Conservation (phyloP, 495 filamentous ascomycete genomes). For the Lentithecium fluviatile region DNA sequence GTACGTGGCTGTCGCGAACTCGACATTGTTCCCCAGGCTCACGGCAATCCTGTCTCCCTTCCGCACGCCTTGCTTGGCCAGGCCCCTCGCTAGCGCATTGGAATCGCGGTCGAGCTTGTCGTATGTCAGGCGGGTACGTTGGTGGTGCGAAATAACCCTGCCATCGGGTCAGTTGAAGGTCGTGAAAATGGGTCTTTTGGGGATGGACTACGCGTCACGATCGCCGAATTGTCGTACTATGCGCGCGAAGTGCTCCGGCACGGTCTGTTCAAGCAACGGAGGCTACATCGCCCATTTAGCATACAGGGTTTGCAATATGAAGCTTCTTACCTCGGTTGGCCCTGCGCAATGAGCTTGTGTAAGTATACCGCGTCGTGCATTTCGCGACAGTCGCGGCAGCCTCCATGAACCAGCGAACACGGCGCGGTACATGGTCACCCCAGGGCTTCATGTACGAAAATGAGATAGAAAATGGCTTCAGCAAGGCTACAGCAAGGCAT, state of each 20-base stretch:
- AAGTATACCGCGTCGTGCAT: conserved; percentile 26
- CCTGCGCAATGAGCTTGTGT: conserved; percentile 42
- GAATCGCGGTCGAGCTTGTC: conserved; percentile 69
- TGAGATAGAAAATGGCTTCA: background rate
- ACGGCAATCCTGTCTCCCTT: conserved; percentile 87
- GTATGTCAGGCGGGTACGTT: conserved; percentile 67
- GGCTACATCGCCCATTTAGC: conserved; percentile 52
- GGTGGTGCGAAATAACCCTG: conserved; percentile 67
- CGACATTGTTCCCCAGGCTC: conserved; percentile 78
- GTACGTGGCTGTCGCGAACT: conserved; percentile 81
- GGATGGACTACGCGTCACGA: conserved; percentile 61
- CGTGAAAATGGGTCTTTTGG: conserved; percentile 40
- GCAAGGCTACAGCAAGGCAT: background rate
- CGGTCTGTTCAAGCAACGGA: conserved; percentile 68
- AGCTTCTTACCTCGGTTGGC: conserved; percentile 39
- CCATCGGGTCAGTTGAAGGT: background rate
- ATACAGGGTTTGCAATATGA: background rate
- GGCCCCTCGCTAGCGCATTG: conserved; percentile 71
- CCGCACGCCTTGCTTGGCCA: conserved; percentile 69
- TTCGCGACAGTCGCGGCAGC: background rate
- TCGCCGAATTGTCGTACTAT: conserved; percentile 74
- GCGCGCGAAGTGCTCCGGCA: conserved; percentile 75
- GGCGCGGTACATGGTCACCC: conserved; percentile 23
- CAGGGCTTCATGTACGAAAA: conserved; percentile 1
- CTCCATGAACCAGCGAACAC: conserved; percentile 11